phyloP scores from a whole-genome alignment of 2,329 filamentous ascomycete genomes.

The Aspergillus unguis region DNA sequence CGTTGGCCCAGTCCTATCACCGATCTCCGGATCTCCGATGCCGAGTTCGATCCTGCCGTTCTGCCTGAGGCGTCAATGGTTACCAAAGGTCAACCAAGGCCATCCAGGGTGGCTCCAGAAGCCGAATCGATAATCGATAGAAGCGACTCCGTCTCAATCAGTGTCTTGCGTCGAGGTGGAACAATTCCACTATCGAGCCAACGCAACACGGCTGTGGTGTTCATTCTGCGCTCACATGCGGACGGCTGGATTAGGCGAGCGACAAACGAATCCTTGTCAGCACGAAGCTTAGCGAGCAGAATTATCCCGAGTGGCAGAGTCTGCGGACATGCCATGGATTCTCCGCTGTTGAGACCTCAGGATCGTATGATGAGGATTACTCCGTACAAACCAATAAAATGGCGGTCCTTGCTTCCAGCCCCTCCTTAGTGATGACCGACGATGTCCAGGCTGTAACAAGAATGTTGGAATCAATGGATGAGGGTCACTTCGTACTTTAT shows the following conservation, averaged over 20 bases:
- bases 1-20: conserved; percentile 1
- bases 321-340: not conserved
- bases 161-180: too few relatives aligned
- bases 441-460: too few relatives aligned
- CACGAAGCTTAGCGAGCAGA: not conserved
- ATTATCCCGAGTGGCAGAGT: not conserved
- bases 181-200: too few relatives aligned
- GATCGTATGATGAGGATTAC: conserved; percentile 6
- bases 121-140: too few relatives aligned
- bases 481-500: not conserved
- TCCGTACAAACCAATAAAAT: not conserved
- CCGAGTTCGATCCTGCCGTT: conserved; percentile 14
- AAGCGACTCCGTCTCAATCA: too few relatives aligned
- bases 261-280: not conserved
- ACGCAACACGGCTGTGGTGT: not conserved
- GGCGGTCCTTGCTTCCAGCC: not conserved
- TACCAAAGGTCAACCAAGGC: not conserved
- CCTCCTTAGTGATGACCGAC: not conserved
- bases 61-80: conserved; percentile 2
- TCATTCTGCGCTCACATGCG: not conserved
- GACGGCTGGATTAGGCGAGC: not conserved
- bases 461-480: not conserved
- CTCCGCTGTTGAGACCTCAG: not conserved
- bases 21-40: conserved; percentile 10
- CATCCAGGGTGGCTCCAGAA: too few relatives aligned